phyloP scores from a whole-genome alignment of 371 early-diverging fungal genomes.

The Lichtheimia ornata region DNA sequence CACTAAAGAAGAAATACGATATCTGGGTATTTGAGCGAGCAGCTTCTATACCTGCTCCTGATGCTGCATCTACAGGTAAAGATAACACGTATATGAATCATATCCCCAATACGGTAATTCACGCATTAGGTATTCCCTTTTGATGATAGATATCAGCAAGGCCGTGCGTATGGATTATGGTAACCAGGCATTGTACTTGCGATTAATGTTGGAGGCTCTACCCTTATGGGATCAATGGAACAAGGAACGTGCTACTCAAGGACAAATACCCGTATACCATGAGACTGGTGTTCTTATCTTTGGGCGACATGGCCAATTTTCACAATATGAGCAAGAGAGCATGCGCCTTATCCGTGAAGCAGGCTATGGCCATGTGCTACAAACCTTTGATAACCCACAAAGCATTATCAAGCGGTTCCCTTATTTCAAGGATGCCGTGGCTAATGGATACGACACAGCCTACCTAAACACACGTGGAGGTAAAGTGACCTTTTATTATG shows the following conservation, averaged over 20 bases:
- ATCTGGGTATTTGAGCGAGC: conserved; percentile 46
- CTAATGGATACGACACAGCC: conserved; percentile 26
- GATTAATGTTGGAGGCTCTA: conserved; percentile 42
- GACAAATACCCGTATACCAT: conserved; percentile 31
- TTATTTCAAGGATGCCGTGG: conserved; percentile 31
- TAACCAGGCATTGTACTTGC: conserved; percentile 29
- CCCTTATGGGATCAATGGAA: conserved; percentile 55
- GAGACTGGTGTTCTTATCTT: conserved; percentile 45
- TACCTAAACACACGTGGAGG: conserved; percentile 40
- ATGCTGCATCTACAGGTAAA: conserved; percentile 45
- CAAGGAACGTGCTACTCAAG: conserved; percentile 30
- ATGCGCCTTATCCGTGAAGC: conserved; percentile 37
- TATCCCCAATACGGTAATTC: not conserved
- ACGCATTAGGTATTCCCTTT: not conserved
- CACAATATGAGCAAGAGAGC: conserved; percentile 29
- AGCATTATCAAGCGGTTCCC: conserved; percentile 34
- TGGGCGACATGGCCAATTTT: conserved; percentile 23
- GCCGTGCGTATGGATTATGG: conserved; percentile 55
- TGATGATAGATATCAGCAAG: conserved; percentile 47
- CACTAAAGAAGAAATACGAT: conserved; percentile 27
- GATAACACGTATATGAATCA: not conserved
- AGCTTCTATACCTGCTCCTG: conserved; percentile 36
- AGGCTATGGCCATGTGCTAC: conserved; percentile 33
- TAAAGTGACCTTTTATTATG: conserved; percentile 9
- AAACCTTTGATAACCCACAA: conserved; percentile 23